Evolutionary conservation across 1,139 yeast genomes (phyloP), one percentile per base, ranked within the genome.

Genomic region (Kodamaea anthophila): DNA sequence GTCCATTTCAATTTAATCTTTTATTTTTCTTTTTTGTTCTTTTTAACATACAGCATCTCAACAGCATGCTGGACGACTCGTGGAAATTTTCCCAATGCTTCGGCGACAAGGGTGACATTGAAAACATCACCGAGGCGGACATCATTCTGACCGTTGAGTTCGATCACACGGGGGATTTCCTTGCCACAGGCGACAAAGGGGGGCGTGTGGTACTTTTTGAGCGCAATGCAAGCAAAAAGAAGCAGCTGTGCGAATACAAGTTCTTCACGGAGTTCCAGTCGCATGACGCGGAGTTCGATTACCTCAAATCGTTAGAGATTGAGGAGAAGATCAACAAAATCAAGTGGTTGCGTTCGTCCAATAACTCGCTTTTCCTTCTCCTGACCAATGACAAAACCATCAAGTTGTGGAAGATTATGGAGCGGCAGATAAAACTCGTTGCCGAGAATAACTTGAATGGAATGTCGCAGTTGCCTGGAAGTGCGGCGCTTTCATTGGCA

Each of bases 161-260:
- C 51, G 96, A 93, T 54, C 85, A 81, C 51, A 77, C 93, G 10
- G 99, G 99, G 29, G 86, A 91, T 55, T 93, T 81, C 50, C 66
- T 93, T 38, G 99, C 98, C 36, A 91, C 98, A 2, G 99, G 99
- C 38, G 99, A 93, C 60, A 81, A 91, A 51, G 99, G 99, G 30
- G 99, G 99, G 15, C 74, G 99, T 44, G 96, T 93, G 23, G 99
- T 93, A 9, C 62, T 93, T 34, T 93, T 93, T 58, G 97, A 91
- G 58, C 74, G 97, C 46, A 87, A 86, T 55, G 81, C 78, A 44
- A 59, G 65, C 39, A 83, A 83, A 52, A 77, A 78, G 53, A 81
- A 81, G 39, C 57, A 50, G 32, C 55, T 51, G 37, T 91, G 97
- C 56, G 98, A 93, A 56, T 93, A 93, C 61, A 77, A 86, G 49